A percentile compares a stretch with the other conserved stretches of the same genome.
Conservation (phyloP, 371 early-diverging fungal genomes). For the Syncephalastrum sp. region DNA sequence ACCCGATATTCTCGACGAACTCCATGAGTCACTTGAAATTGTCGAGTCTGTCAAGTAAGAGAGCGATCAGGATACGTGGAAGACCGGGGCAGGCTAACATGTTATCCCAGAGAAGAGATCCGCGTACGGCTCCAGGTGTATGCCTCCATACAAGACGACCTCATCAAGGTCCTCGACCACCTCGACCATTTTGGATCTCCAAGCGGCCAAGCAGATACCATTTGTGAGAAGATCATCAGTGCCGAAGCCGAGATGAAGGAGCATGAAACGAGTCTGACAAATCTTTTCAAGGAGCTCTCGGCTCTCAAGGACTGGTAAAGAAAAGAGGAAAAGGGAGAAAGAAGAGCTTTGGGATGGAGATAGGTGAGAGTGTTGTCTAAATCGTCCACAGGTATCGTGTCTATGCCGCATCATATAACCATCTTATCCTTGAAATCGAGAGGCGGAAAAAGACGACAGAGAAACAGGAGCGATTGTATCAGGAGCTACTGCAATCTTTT, state of each 20-base stretch:
- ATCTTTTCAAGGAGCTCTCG: constrained; percentile 33
- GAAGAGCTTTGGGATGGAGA: neutral
- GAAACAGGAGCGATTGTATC: constrained; percentile 25
- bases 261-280: constrained; percentile 27
- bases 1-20: constrained; percentile 39
- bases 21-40: constrained; percentile 27
- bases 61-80: no score
- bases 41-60: constrained; percentile 32
- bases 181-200: constrained; percentile 29
- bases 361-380: neutral
- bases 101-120: constrained; percentile 32
- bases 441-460: constrained; percentile 30
- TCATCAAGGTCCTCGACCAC: constrained; percentile 28
- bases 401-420: constrained; percentile 39
- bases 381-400: constrained; percentile 26
- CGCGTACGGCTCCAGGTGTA: constrained; percentile 28
- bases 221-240: constrained; percentile 32
- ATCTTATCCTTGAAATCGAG: constrained; percentile 40
- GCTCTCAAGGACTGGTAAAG: constrained; percentile 30
- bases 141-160: constrained; percentile 23
- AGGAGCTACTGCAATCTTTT: constrained; percentile 25
- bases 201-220: constrained; percentile 28
- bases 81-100: neutral
- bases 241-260: constrained; percentile 37
- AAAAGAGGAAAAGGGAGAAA: no score